phyloP scores from a whole-genome alignment of 352 stramenopile species.

The Phytophthora boehmeriae region DNA sequence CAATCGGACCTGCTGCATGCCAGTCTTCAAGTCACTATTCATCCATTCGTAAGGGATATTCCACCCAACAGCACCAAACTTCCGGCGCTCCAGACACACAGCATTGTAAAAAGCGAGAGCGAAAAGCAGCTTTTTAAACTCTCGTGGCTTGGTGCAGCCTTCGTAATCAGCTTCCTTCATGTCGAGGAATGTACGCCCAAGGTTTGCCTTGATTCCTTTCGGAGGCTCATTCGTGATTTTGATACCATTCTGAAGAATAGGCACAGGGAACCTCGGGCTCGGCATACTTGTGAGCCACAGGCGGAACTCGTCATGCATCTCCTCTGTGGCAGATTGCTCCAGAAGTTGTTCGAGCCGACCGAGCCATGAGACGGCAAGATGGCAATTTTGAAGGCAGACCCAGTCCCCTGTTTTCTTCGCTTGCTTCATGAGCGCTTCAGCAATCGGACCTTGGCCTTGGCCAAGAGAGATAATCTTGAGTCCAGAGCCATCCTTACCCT shows the following conservation, averaged over 20 bases:
- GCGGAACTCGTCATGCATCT: constrained; percentile 90
- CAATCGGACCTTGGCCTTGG: constrained; percentile 93
- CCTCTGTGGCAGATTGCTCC: constrained; percentile 68
- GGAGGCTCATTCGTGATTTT: constrained; percentile 97
- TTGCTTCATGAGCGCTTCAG: constrained; percentile 91
- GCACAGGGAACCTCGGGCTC: constrained; percentile 89
- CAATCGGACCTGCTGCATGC: constrained; percentile 91
- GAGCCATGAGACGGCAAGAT: constrained; percentile 92
- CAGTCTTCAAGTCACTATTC: constrained; percentile 95
- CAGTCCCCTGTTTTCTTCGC: constrained; percentile 91
- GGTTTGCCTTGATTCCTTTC: constrained; percentile 91
- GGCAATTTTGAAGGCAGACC: constrained; percentile 96
- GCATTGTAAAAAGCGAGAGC: constrained; percentile 95
- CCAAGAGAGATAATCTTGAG: constrained; percentile 95
- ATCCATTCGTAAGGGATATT: constrained; percentile 98
- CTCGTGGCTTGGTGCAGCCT: constrained; percentile 79
- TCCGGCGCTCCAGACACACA: constrained; percentile 93
- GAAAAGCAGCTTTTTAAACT: constrained; percentile 93
- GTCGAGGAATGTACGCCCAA: constrained; percentile 92
- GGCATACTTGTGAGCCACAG: constrained; percentile 96
- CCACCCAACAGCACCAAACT: constrained; percentile 95
- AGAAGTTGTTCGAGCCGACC: constrained; percentile 90
- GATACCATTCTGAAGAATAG: constrained; percentile 95
- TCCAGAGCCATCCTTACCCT: constrained; percentile 85
- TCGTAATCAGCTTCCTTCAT: constrained; percentile 93